These are phyloP conservation scores for Coffea humblotiana DNA, from an alignment of 305 asterid species.

Conservation along the genomic window DNA sequence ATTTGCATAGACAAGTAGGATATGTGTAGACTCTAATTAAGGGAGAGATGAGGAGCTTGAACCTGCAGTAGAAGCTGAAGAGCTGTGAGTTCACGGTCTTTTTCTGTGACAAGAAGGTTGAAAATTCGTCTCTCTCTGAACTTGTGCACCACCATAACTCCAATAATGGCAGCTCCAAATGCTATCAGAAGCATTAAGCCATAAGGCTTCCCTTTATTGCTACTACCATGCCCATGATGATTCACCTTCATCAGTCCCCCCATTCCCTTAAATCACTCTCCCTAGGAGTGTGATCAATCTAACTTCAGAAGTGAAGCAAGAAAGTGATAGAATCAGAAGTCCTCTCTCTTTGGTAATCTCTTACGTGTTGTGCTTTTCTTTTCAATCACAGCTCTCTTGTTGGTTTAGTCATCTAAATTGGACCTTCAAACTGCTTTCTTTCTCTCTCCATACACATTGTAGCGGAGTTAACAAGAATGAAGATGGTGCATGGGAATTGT, in stretches of 20 bases:
- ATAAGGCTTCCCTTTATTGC: slow-evolving; percentile 37
- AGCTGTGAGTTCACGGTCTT: slow-evolving; percentile 42
- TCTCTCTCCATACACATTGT: slow-evolving; percentile 1
- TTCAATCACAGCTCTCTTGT: slow-evolving; percentile 2
- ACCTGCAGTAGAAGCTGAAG: slow-evolving; percentile 72
- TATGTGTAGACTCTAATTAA: no score
- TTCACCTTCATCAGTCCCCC: slow-evolving; percentile 45
- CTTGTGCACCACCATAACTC: slow-evolving; percentile 52
- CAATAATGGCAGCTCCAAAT: slow-evolving; percentile 54
- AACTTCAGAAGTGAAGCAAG: no score
- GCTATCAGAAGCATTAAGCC: slow-evolving; percentile 45
- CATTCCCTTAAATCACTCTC: slow-evolving; percentile 27
- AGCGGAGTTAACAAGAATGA: slow-evolving; percentile 22
- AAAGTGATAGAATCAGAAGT: no score
- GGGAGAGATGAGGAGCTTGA: background rate
- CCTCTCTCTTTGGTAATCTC: no score
- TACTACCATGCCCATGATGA: slow-evolving; percentile 20
- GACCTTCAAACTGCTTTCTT: slow-evolving; percentile 13
- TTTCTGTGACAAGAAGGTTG: slow-evolving; percentile 45
- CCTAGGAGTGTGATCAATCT: background rate
- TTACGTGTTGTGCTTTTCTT: background rate
- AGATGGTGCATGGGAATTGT: slow-evolving; percentile 20
- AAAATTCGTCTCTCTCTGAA: slow-evolving; percentile 49
- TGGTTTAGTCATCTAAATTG: slow-evolving; percentile 17
- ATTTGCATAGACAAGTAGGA: no score